Evolutionary conservation across 768 basidiomycete genomes (phyloP), one percentile per base, ranked within the genome.

Genomic region (Psilocybe cyanescens): DNA sequence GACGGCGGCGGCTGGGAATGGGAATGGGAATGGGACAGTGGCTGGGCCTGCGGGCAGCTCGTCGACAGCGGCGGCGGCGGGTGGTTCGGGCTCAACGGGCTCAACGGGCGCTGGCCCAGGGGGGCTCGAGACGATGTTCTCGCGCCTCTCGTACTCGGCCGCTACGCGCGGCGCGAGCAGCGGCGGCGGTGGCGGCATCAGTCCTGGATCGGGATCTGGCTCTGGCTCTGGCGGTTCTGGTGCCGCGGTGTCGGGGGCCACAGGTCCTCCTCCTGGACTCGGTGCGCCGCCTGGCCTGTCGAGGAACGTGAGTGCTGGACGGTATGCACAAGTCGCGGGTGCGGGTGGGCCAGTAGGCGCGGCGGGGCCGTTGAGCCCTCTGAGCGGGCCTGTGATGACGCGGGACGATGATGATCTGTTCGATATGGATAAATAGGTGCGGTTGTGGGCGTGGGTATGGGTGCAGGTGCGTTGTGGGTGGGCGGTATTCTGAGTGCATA

Each of bases 361-460:
- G 61, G 71, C 47, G 59, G 75, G 76, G 29, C 76, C 82, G 46
- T 71, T 82, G 67, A 89, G 88, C 69, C 88, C 88, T 55, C 75
- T 90, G 59, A 85, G 86, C 67, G 77, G 84, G 57, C 86, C 88
- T 3, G 83, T 86, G 46, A 74, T 81, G 33, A 84, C 81, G n/a
- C 78, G 78, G 35, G 84, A 89, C 62, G 88, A 89, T 70, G 90
- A 89, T 68, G 78, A 82, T 55, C 72, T 92, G 70, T 92, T 92
- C 71, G 79, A 79, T 67, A 87, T 91, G 86, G 90, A 91, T 64
- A 67, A 70, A 59, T 74, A 65, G 67, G 58, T 45, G 49, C 46
- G 16, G 41, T 48, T 45, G 55, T 24, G 24, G 24, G 24, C n/a
- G 19, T 19, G 19, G 19, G 19, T 19, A 19, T 19, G 19, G 1